phyloP scores from a whole-genome alignment of 139 green algal species.

The Chlorella sp. region DNA sequence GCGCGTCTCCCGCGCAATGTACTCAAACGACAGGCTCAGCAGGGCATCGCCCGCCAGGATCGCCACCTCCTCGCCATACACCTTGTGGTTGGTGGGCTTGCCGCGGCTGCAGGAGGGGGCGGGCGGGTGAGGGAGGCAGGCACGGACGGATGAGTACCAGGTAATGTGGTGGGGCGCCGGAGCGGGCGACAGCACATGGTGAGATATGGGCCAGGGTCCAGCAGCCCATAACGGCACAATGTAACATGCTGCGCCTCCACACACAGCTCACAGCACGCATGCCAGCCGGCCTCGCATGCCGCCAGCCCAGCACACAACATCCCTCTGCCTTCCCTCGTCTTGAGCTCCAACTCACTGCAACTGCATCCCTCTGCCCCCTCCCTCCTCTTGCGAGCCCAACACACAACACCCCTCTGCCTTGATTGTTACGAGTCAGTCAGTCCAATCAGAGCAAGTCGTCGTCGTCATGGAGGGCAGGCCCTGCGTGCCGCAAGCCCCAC shows the following conservation, averaged over 20 bases:
- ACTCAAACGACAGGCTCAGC: conserved; percentile 95
- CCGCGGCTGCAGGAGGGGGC: conserved; percentile 58
- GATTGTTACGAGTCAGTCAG: too few species aligned
- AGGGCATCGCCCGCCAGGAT: conserved; percentile 98
- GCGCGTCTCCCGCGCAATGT: conserved; percentile 91
- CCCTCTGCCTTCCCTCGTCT: background rate
- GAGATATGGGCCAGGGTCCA: too few species aligned
- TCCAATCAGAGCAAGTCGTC: too few species aligned
- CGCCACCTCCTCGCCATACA: conserved; percentile 97
- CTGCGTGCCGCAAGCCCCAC: too few species aligned
- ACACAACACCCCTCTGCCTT: too few species aligned
- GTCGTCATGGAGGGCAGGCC: too few species aligned
- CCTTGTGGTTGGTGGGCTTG: conserved; percentile 96
- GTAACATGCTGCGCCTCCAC: background rate
- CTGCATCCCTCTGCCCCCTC: background rate
- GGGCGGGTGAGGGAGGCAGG: background rate
- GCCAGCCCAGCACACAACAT: background rate
- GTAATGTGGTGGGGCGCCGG: background rate
- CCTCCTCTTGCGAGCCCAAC: too few species aligned
- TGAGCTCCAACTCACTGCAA: too few species aligned
- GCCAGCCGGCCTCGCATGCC: too few species aligned
- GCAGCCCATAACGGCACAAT: background rate
- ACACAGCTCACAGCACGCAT: too few species aligned
- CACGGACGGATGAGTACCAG: background rate
- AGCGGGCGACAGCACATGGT: too few species aligned